Base-by-base conservation (phyloP, 495 filamentous ascomycete genomes). In the Xylaria sp. region DNA sequence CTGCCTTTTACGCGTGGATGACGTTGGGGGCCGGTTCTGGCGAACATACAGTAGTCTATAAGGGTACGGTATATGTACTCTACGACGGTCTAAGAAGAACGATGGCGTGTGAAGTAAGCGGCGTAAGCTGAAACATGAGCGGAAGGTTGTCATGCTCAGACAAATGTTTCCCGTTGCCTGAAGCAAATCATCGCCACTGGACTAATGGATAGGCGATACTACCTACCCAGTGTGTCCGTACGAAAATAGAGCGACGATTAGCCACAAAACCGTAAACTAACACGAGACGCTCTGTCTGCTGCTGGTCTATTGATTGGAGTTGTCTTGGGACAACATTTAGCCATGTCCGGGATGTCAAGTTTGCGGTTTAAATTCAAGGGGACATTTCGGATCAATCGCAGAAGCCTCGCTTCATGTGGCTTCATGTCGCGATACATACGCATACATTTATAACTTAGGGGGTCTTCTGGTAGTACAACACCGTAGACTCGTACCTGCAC, bases 61-160 rank as follows among this genome's bases (percentile, higher is more conserved):
- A 24, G 31, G n/a, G 11, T 63, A n/a, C 24, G 21, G 21, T 33
- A 63, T 33, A 46, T 46, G 2, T 19, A 55, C 40, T 24, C 61
- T 40, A 48, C 29, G 21, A 33, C 33, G 61, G 4, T 33, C 41
- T 33, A 19, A 61, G 40, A 24, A 63, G 14, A 40, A 46, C 9
- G 41, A 63, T 63, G 43, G 41, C 40, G 61, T 44, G 37, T 26
- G 61, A 63, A 48, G 61, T 63, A 63, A 63, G 61, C 61, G 43
- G 61, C 61, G 29, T 63, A 63, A 63, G 61, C 61, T 63, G 61
- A 63, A 63, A 44, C 40, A 26, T 33, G 24, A 33, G 21, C 24
- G 21, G 19, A 24, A n/a, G 35, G 19, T 11, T 41, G n/a, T 14
- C 14, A 44, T 44, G 41, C 31, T 29, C 21, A 33, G 41, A 44